Evolutionary conservation across 78 protist genomes (phyloP), one percentile per base, ranked within the genome.

Genomic region (Guillardia theta): DNA sequence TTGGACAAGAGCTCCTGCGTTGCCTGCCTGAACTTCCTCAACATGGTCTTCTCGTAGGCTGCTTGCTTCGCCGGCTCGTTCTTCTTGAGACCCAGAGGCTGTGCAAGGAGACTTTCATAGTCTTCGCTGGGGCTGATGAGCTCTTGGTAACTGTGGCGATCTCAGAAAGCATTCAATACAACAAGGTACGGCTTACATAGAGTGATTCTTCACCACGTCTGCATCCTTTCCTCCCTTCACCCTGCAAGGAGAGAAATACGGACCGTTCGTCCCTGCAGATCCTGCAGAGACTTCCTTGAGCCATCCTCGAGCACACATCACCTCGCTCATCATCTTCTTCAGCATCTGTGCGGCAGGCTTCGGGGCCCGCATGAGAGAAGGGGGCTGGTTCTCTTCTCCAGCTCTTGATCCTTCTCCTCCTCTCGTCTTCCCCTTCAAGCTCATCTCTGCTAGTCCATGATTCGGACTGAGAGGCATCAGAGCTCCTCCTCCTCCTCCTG

Each of bases 41-140:
- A 9, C 53, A 78, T 18, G 12, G 90, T 43, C 21, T 50, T 30
- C 48, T 78, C 53, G 37, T 43, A 30, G 21, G 24, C 24, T 10
- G 90, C 90, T 30, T 43, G 50, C 90, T 78, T 78, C 33, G 90
- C 90, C 1, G 90, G 90, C 90, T 78, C 90, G 45, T 24, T 70
- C 83, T 70, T 70, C 83, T 78, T 78, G 30, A 48, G 43, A 24
- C 37, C 87, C 4, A 70, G 87, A 45, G 39, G 10, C 12, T 46
- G 6, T 37, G 45, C 21, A 12, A 78, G 90, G 53, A 78, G 48
- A 30, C 37, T 22, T 27, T 18, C 36, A 43, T 70, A 70, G 1
- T 70, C 41, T 43, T 70, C 83, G 10, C 36, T 43, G 46, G 33
- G 15, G 1, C 83, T 24, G 46, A 70, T 33, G 21, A 33, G 1